These are phyloP conservation scores for Herpetomonas muscarum DNA, from an alignment of 208 protist species.

Conservation along the genomic window DNA sequence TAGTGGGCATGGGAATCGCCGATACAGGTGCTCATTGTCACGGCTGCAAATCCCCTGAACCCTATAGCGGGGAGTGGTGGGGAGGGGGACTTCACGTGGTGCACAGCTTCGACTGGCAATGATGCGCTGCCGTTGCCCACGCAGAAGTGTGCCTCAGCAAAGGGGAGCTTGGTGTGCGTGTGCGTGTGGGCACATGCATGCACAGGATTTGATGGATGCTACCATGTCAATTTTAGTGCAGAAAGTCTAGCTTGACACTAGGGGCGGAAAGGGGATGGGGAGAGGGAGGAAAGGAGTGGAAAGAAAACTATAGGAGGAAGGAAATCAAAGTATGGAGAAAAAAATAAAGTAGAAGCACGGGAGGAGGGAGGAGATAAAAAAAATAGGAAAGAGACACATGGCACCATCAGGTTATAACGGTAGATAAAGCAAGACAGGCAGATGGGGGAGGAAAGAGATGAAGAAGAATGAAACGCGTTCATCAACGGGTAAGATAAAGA, in stretches of 20 bases:
- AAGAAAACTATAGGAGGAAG: neutral
- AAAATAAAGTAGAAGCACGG: constrained; percentile 8
- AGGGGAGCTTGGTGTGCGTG: neutral
- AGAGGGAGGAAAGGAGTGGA: constrained; percentile 2
- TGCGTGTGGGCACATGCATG: neutral
- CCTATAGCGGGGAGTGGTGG: no score
- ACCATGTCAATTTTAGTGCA: no score
- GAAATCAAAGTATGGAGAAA: constrained; percentile 1
- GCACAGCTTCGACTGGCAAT: no score
- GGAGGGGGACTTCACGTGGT: no score
- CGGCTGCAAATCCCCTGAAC: no score
- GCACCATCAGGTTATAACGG: neutral
- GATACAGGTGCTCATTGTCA: no score
- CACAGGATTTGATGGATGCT: neutral
- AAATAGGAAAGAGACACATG: neutral
- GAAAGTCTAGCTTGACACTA: neutral
- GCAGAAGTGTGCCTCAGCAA: no score
- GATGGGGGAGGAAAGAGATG: neutral
- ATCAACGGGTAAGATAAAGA: no score
- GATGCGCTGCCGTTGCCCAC: no score
- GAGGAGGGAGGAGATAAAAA: constrained; percentile 2
- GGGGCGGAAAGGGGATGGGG: neutral
- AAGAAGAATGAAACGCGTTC: neutral
- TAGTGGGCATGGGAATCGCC: no score
- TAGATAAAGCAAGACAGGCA: no score